These are phyloP conservation scores for Arachis monticola DNA, from an alignment of 331 rosid species.

Conservation along the genomic window DNA sequence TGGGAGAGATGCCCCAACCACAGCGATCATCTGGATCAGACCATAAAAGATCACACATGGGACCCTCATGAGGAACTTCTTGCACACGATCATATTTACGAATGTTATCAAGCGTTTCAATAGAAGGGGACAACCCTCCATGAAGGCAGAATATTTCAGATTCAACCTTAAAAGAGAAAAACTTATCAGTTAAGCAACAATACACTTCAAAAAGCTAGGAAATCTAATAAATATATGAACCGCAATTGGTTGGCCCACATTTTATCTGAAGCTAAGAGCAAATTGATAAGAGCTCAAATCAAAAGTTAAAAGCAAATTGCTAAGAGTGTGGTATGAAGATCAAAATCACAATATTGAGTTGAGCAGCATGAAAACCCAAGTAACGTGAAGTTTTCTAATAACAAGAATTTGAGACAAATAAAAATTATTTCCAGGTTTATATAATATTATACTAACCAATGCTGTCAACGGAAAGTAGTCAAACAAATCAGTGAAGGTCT, in stretches of 20 bases:
- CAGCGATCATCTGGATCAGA: conserved; percentile 97
- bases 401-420: conserved; percentile 12
- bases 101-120: conserved; percentile 88
- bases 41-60: conserved; percentile 98
- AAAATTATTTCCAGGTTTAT: conserved; percentile 19
- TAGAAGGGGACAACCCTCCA: conserved; percentile 92
- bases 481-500: conserved; percentile 89
- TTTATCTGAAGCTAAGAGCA: conserved; percentile 19
- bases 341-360: conserved; percentile 7
- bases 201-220: conserved; percentile 9
- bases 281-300: not conserved
- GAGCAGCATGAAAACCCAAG: conserved; percentile 17
- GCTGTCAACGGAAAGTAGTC: conserved; percentile 99
- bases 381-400: conserved; percentile 1
- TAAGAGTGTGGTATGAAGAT: not conserved
- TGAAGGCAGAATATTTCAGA: conserved; percentile 94
- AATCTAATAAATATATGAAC: conserved; percentile 10
- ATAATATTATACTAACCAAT: conserved; percentile 66
- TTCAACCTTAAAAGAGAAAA: conserved; percentile 67
- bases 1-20: conserved; percentile 96
- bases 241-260: not conserved
- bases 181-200: conserved; percentile 26
- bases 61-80: conserved; percentile 98
- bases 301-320: not conserved
- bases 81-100: conserved; percentile 96